A percentile compares a stretch with the other conserved stretches of the same genome.
Evolutionary conservation across 2,329 filamentous ascomycete genomes (phyloP).

Genomic region (Penicillium sp.): DNA sequence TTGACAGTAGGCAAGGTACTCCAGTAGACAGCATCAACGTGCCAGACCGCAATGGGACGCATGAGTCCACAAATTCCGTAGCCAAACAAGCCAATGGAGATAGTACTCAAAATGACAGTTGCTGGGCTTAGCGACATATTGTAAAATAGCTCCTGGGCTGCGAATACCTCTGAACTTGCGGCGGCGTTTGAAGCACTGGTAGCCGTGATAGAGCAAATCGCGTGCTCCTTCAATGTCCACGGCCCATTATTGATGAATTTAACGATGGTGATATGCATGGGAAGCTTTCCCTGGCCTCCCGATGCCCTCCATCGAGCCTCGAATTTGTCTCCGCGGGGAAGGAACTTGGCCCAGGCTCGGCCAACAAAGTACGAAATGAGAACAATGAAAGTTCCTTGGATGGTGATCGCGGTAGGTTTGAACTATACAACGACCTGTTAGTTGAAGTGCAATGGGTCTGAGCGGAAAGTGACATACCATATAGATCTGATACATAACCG

Average conservation of each 20-base stretch:
- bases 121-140: conserved; percentile 46
- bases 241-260: conserved; percentile 54
- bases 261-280: conserved; percentile 42
- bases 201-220: conserved; percentile 56
- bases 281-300: conserved; percentile 44
- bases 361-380: conserved; percentile 59
- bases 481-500: conserved; percentile 59
- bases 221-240: conserved; percentile 59
- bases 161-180: conserved; percentile 44
- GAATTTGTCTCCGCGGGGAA: conserved; percentile 55
- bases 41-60: conserved; percentile 57
- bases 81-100: conserved; percentile 58
- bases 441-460: background rate
- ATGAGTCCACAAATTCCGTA: conserved; percentile 57
- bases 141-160: conserved; percentile 55
- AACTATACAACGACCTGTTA: conserved; percentile 39
- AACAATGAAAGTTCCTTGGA: conserved; percentile 58
- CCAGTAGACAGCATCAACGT: conserved; percentile 60
- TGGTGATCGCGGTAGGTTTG: conserved; percentile 52
- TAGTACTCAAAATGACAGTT: conserved; percentile 52
- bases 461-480: conserved; percentile 35
- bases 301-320: conserved; percentile 50
- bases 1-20: conserved; percentile 54
- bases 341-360: conserved; percentile 48
- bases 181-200: conserved; percentile 55